Base-by-base conservation (phyloP, 2,329 filamentous ascomycete species). In the Epichloe brachyelytri region DNA sequence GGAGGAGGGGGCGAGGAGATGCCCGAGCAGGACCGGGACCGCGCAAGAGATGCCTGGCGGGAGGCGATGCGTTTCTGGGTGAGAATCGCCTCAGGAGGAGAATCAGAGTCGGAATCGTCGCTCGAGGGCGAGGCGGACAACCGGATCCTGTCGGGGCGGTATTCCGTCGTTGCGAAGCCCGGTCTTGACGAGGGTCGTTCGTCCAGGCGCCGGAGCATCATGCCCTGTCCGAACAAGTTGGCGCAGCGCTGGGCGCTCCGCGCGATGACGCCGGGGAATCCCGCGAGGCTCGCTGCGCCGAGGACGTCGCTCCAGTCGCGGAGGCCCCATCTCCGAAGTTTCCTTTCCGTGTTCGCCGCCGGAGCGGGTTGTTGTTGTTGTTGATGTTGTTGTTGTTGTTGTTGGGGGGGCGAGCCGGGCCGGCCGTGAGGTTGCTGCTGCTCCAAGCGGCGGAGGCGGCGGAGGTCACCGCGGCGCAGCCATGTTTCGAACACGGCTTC, bases 291-390 rank as follows among this genome's bases (percentile, higher is more conserved):
- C 3, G 91, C 91, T 1, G 88, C 75, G 0, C 86, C 86, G 30
- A 96, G 68, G 1, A 96, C 78, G 57, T 95, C 87, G 57, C 82
- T 85, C 91, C 91, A 97, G 68, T 94, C 86, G 20, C 86, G 77
- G 12, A 80, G 69, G 14, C 65, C 72, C 62, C 64, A 73, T 43
- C 63, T 59, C 2, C 59, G 56, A 3, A 65, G 59, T 50, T 58
- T 65, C n/a, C 54, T 56, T 14, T 62, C 59, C 12, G 46, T 44
- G 19, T 57, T 60, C 3, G 34, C 38, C n/a, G 38, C 15, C 19
- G 14, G 5, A 11, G 36, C 5, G 14, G 36, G 14, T 12, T 37
- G 36, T 37, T n/a, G 36, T 37, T 15, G 22, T 7, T 7, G 19
- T 20, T 20, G 19, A 2, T 19, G 19, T 19, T 19, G 22, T 2